Percentiles rank a stretch among this genome's conserved stretches.
These are phyloP conservation scores for Phytophthora capsici DNA, from an alignment of 352 stramenopile species.

Conservation along the genomic window DNA sequence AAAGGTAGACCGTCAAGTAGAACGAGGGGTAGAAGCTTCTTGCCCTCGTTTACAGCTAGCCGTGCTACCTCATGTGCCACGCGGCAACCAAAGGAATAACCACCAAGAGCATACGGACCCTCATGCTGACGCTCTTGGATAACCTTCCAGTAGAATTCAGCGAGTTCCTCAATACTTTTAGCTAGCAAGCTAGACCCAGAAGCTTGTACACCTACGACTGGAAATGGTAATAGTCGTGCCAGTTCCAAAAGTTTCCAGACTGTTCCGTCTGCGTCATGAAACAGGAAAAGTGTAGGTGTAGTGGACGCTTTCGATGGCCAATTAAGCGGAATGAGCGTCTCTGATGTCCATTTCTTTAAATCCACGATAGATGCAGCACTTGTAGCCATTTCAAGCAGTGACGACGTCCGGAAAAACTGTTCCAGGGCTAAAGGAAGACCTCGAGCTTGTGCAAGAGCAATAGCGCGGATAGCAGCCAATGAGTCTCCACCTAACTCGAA, in stretches of 20 bases:
- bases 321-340: conserved; percentile 49
- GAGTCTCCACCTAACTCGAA: conserved; percentile 78
- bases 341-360: conserved; percentile 11
- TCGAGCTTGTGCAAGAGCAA: conserved; percentile 57
- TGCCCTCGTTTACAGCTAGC: conserved; percentile 33
- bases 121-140: conserved; percentile 38
- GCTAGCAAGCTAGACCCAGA: background rate
- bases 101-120: conserved; percentile 54
- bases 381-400: conserved; percentile 49
- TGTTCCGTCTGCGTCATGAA: conserved; percentile 61
- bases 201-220: conserved; percentile 48
- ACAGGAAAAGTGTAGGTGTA: conserved; percentile 45
- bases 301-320: conserved; percentile 11
- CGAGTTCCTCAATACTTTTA: conserved; percentile 46
- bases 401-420: conserved; percentile 49
- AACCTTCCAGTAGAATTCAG: conserved; percentile 41
- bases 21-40: conserved; percentile 39
- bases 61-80: conserved; percentile 52
- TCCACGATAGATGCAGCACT: conserved; percentile 22
- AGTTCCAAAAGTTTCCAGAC: conserved; percentile 69
- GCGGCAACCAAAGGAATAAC: conserved; percentile 72
- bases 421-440: conserved; percentile 53
- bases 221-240: conserved; percentile 42
- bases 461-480: conserved; percentile 67
- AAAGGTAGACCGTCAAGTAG: conserved; percentile 54